phyloP scores from a whole-genome alignment of 208 protist species.

The Herpetomonas samuelpessoai region DNA sequence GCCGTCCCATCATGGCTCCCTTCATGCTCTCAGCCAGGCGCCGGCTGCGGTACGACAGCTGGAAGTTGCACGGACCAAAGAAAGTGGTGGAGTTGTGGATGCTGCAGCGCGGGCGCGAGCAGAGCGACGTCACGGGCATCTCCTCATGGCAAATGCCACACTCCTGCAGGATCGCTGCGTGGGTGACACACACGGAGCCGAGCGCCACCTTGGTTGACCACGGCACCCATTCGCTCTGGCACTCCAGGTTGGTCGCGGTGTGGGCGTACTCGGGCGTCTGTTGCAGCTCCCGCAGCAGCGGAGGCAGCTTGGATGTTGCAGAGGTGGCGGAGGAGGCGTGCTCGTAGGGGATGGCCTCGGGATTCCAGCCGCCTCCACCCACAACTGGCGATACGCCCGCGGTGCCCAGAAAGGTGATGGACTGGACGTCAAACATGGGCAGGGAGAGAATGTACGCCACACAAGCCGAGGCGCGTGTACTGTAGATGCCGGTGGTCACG shows the following conservation, averaged over 20 bases:
- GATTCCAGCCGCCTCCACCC: slow-evolving; percentile 41
- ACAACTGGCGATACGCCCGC: slow-evolving; percentile 54
- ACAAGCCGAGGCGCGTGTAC: slow-evolving; percentile 32
- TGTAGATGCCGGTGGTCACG: slow-evolving; percentile 51
- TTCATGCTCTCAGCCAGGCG: slow-evolving; percentile 35
- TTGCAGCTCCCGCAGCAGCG: background rate
- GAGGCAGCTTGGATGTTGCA: background rate
- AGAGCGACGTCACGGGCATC: slow-evolving; percentile 28
- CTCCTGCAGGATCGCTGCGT: slow-evolving; percentile 40
- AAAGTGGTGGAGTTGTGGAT: slow-evolving; percentile 35
- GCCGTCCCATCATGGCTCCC: slow-evolving; percentile 31
- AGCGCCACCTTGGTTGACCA: slow-evolving; percentile 29
- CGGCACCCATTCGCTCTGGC: slow-evolving; percentile 25
- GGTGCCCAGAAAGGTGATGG: slow-evolving; percentile 48
- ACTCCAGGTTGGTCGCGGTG: slow-evolving; percentile 18
- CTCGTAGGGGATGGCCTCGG: slow-evolving; percentile 7
- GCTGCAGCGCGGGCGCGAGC: slow-evolving; percentile 42
- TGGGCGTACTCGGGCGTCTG: slow-evolving; percentile 15
- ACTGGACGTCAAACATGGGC: slow-evolving; percentile 35
- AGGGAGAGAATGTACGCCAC: slow-evolving; percentile 40
- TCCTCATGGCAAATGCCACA: slow-evolving; percentile 54
- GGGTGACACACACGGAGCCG: slow-evolving; percentile 62
- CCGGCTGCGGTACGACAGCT: slow-evolving; percentile 21
- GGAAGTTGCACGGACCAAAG: slow-evolving; percentile 42
- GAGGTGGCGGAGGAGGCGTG: background rate